Base-by-base conservation (phyloP, 1,284 basidiomycete genomes). In the Sporisorium exsertum region DNA sequence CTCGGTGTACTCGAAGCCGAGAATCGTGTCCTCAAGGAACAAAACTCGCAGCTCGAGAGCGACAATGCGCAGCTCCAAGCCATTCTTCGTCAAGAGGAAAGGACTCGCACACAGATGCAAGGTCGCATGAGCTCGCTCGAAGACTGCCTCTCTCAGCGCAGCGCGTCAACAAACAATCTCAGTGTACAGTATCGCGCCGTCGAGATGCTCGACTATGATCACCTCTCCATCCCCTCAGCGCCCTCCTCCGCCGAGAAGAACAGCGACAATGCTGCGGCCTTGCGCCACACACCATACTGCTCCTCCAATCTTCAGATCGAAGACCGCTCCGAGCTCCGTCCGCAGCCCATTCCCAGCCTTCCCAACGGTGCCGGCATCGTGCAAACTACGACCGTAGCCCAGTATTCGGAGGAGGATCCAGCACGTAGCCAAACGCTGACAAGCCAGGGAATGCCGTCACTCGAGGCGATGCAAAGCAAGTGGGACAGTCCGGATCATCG, bases 1-100 rank as follows among this genome's bases (percentile, higher is more conserved):
- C 53, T 72, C 22, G 79, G 78, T 24, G 78, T 66, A 0, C 72
- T 82, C 55, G 74, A 75, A 26, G 67, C 72, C 16, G 80, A 82
- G 58, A 71, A 76, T 18, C 71, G 74, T 7, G 66, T 78, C 0
- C 66, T 82, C n/a, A 58, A 71, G 20, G 79, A 77, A 18, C 69
- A 78, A 24, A 77, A 71, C 45, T 20, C 57, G 15, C 54, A 73
- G 35, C 77, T 81, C 43, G 79, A 81, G 46, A 33, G 40, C 40
- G 79, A 79, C 5, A 81, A 76, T 35, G 65, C 58, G 16, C 53
- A 64, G 47, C 69, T 81, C 16, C 66, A 64, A 15, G 57, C 71
- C 4, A 47, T 60, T 18, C 54, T 69, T 10, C 62, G 53, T 42
- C 64, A 67, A 33, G 64, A 72, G 22, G 72, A 66, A 8, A 59